These are phyloP conservation scores for Durotheca rogersii DNA, from an alignment of 495 filamentous ascomycete genomes.

Conservation along the genomic window DNA sequence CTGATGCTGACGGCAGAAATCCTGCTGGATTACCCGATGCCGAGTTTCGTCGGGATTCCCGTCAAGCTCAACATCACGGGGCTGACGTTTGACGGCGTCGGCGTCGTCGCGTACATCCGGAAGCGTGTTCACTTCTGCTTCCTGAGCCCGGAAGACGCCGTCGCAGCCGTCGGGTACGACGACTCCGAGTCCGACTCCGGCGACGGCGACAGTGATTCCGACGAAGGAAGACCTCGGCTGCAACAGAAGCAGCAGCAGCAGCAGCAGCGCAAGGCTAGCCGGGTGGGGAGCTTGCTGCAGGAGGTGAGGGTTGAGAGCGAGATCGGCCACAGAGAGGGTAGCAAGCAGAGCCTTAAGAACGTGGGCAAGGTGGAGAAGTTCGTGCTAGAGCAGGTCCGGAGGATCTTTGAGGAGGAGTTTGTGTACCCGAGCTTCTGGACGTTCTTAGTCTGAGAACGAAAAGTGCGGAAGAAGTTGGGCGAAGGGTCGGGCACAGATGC, in stretches of 20 bases:
- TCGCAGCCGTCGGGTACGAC: constrained; percentile 61
- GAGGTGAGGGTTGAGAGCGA: constrained; percentile 96
- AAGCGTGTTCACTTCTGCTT: constrained; percentile 89
- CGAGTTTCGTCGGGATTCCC: constrained; percentile 90
- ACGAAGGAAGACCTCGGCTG: not conserved
- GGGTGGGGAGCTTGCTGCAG: constrained; percentile 73
- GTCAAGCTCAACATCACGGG: constrained; percentile 91
- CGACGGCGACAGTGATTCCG: constrained; percentile 16
- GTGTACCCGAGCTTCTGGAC: constrained; percentile 99
- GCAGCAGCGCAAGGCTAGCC: constrained; percentile 41
- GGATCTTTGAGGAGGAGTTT: constrained; percentile 97
- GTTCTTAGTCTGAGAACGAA: constrained; percentile 74
- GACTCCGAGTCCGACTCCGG: constrained; percentile 41
- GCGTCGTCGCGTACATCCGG: constrained; percentile 84
- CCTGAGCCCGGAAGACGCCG: constrained; percentile 80
- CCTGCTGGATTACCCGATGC: constrained; percentile 95
- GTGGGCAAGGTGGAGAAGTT: constrained; percentile 98
- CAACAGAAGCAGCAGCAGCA: constrained; percentile 5
- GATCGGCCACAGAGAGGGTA: constrained; percentile 86
- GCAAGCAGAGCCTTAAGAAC: constrained; percentile 94
- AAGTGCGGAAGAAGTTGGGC: too few relatives aligned
- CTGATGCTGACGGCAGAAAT: constrained; percentile 91
- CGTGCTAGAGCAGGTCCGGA: constrained; percentile 90
- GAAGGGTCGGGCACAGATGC: not conserved
- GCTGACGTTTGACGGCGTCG: constrained; percentile 90